phyloP scores from a whole-genome alignment of 192 early-diverging fungal genomes.

The Haplosporangium gracile region DNA sequence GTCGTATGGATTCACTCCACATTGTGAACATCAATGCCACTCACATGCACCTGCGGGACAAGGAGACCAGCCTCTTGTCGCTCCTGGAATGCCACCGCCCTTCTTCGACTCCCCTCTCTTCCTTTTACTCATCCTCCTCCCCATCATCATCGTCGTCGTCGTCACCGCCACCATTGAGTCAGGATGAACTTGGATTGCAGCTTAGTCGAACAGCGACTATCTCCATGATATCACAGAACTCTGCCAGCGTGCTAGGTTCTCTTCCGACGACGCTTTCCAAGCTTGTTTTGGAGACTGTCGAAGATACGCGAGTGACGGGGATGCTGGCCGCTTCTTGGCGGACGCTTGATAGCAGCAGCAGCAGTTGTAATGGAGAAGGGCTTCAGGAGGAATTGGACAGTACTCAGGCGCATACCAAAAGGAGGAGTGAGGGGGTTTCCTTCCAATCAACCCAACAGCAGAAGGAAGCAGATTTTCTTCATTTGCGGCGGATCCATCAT shows the following conservation, averaged over 20 bases:
- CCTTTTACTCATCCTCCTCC: neutral
- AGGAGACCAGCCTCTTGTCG: neutral
- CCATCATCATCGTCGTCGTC: neutral
- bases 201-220: neutral
- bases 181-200: neutral
- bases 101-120: neutral
- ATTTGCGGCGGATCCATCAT: neutral
- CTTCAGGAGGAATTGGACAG: neutral
- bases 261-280: neutral
- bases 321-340: neutral
- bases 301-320: neutral
- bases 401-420: no score
- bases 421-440: no score
- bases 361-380: neutral
- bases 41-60: neutral
- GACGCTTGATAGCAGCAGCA: neutral
- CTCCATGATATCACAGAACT: neutral
- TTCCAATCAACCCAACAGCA: neutral
- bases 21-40: neutral
- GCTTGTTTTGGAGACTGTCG: neutral
- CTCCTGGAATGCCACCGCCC: neutral
- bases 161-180: neutral
- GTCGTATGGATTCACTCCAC: neutral
- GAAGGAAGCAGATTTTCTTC: neutral
- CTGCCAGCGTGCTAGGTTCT: neutral